These are phyloP conservation scores for Spathaspora girioi DNA, from an alignment of 805 yeast genomes.

Conservation along the genomic window DNA sequence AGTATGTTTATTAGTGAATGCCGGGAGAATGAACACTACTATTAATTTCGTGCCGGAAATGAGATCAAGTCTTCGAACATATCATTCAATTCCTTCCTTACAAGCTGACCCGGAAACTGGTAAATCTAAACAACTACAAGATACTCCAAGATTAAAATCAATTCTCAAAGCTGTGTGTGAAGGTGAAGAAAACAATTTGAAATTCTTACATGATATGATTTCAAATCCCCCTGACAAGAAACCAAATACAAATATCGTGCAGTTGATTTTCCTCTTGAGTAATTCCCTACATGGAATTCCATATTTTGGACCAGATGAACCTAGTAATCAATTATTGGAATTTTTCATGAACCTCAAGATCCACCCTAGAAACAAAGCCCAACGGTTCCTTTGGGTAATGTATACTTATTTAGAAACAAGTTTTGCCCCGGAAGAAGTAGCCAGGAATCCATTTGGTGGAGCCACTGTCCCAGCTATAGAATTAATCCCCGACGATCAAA, in stretches of 20 bases:
- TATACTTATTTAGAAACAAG: constrained; percentile 78
- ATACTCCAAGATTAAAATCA: constrained; percentile 89
- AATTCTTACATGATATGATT: constrained; percentile 46
- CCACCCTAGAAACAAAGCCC: constrained; percentile 64
- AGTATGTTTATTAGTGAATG: constrained; percentile 82
- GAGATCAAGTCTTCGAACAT: constrained; percentile 90
- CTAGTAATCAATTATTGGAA: constrained; percentile 56
- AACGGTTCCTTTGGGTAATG: constrained; percentile 76
- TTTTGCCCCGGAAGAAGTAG: constrained; percentile 48
- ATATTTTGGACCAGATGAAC: constrained; percentile 13
- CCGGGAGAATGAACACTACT: constrained; percentile 93
- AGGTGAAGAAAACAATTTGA: constrained; percentile 46
- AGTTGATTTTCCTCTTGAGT: constrained; percentile 70
- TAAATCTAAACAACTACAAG: constrained; percentile 73
- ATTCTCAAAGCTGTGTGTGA: constrained; percentile 87
- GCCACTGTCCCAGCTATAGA: constrained; percentile 34
- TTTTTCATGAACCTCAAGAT: constrained; percentile 62
- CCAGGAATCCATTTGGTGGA: constrained; percentile 56
- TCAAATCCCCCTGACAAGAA: constrained; percentile 25
- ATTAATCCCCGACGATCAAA: constrained; percentile 22
- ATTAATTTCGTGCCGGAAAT: constrained; percentile 92
- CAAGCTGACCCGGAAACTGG: constrained; percentile 61
- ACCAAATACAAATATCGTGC: constrained; percentile 61
- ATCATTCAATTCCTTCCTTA: constrained; percentile 87
- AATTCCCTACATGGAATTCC: constrained; percentile 56